These are phyloP conservation scores for Fusarium nurragi DNA, from an alignment of 2,329 filamentous ascomycete genomes.

Conservation along the genomic window DNA sequence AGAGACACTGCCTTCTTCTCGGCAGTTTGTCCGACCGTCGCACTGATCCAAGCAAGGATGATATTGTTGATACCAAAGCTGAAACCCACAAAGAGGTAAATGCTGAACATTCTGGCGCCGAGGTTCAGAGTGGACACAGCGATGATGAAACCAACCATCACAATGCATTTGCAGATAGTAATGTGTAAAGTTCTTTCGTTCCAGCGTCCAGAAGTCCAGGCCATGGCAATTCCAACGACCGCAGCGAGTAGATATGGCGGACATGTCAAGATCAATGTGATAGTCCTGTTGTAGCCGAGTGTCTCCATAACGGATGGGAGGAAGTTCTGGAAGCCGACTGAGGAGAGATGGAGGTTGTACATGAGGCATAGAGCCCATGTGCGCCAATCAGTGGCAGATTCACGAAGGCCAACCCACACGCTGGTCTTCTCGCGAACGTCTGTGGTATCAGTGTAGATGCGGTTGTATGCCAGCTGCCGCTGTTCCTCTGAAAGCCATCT, in stretches of 20 bases:
- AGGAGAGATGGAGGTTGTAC: conserved; percentile 41
- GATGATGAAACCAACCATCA: conserved; percentile 44
- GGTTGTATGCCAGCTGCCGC: conserved; percentile 53
- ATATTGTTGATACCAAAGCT: conserved; percentile 55
- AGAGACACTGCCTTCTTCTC: conserved; percentile 53
- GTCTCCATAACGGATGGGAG: conserved; percentile 54
- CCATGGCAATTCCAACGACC: conserved; percentile 20
- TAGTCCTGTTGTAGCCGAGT: conserved; percentile 56
- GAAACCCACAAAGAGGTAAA: conserved; percentile 52
- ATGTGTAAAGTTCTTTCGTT: conserved; percentile 48
- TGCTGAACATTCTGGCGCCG: conserved; percentile 39
- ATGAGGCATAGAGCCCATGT: conserved; percentile 45
- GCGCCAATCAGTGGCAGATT: conserved; percentile 42
- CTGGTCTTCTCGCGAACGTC: conserved; percentile 49
- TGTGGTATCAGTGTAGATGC: conserved; percentile 48
- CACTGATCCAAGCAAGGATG: conserved; percentile 54
- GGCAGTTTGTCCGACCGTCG: conserved; percentile 53
- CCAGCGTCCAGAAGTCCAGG: conserved; percentile 52
- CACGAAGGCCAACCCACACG: conserved; percentile 45
- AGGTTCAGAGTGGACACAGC: conserved; percentile 41
- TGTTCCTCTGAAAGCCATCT: conserved; percentile 49
- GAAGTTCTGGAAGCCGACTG: conserved; percentile 45
- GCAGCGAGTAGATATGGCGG: conserved; percentile 60
- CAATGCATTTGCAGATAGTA: conserved; percentile 49
- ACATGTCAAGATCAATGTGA: conserved; percentile 60